These are phyloP conservation scores for Lyophyllum decastes DNA, from an alignment of 768 basidiomycete species.

Conservation along the genomic window DNA sequence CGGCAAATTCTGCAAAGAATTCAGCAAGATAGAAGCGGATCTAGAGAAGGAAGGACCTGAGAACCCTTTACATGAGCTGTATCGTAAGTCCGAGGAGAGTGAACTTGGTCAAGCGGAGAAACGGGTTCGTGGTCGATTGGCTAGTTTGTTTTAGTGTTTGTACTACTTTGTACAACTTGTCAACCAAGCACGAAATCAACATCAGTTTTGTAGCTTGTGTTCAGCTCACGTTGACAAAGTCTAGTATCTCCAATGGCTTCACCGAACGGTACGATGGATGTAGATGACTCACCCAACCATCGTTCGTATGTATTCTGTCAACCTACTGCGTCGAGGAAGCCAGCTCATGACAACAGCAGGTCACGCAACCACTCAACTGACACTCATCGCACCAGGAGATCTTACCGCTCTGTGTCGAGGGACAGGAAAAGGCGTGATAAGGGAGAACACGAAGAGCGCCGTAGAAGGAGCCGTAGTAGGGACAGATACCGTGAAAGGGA, in stretches of 20 bases:
- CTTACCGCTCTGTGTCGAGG: slow-evolving; percentile 71
- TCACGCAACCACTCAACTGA: slow-evolving; percentile 78
- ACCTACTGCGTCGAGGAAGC: background rate
- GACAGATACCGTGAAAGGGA: slow-evolving; percentile 57
- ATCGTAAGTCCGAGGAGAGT: slow-evolving; percentile 47
- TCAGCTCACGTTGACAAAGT: slow-evolving; percentile 1
- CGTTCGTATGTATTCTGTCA: slow-evolving; percentile 52
- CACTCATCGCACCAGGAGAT: slow-evolving; percentile 70
- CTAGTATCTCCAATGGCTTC: slow-evolving; percentile 39
- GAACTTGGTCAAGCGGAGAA: slow-evolving; percentile 63
- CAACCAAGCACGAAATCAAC: slow-evolving; percentile 16
- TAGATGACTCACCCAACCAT: slow-evolving; percentile 59
- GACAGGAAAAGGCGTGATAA: slow-evolving; percentile 58
- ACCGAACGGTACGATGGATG: slow-evolving; percentile 59
- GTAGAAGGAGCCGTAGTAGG: slow-evolving; percentile 61
- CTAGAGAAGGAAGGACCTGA: slow-evolving; percentile 54
- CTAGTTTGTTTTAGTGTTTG: slow-evolving; percentile 32
- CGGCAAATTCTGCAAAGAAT: slow-evolving; percentile 57
- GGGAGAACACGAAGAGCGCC: slow-evolving; percentile 60
- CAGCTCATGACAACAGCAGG: slow-evolving; percentile 28
- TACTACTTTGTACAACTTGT: slow-evolving; percentile 12
- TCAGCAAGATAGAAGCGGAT: slow-evolving; percentile 55
- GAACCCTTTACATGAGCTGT: slow-evolving; percentile 59
- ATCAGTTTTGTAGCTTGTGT: slow-evolving; percentile 8
- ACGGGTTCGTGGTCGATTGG: slow-evolving; percentile 51